These are phyloP conservation scores for Leucocoprinus birnbaumii DNA, from an alignment of 768 basidiomycete species.

Conservation along the genomic window DNA sequence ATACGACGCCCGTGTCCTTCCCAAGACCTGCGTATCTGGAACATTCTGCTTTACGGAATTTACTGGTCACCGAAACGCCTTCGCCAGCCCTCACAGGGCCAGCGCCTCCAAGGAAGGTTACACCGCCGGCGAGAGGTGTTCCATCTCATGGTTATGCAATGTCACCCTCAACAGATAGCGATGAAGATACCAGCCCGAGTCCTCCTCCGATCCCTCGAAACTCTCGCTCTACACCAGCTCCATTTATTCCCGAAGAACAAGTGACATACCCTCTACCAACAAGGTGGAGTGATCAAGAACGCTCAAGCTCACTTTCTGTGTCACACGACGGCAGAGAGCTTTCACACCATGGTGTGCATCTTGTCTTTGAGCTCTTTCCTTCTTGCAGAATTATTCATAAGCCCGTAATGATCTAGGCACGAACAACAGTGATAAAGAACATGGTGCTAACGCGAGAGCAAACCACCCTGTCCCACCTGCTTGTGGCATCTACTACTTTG, in stretches of 20 bases:
- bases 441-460: conserved; percentile 78
- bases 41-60: conserved; percentile 68
- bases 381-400: neutral
- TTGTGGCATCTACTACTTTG: conserved; percentile 94
- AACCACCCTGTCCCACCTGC: conserved; percentile 75
- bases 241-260: conserved; percentile 31
- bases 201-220: conserved; percentile 37
- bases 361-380: neutral
- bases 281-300: conserved; percentile 73
- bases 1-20: conserved; percentile 39
- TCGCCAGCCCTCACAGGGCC: conserved; percentile 27
- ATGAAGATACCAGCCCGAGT: conserved; percentile 59
- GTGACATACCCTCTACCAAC: conserved; percentile 60
- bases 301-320: conserved; percentile 56
- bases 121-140: conserved; percentile 14
- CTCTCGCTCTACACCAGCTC: conserved; percentile 15
- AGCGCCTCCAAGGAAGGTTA: conserved; percentile 30
- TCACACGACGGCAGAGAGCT: conserved; percentile 73
- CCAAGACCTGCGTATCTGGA: conserved; percentile 74
- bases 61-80: conserved; percentile 54
- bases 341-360: conserved; percentile 56
- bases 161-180: conserved; percentile 54
- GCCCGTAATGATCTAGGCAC: conserved; percentile 35
- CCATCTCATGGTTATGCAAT: conserved; percentile 23
- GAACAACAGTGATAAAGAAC: conserved; percentile 66